Conservation (phyloP, 129 eudicot genomes). For the Cynara cardunculus region DNA sequence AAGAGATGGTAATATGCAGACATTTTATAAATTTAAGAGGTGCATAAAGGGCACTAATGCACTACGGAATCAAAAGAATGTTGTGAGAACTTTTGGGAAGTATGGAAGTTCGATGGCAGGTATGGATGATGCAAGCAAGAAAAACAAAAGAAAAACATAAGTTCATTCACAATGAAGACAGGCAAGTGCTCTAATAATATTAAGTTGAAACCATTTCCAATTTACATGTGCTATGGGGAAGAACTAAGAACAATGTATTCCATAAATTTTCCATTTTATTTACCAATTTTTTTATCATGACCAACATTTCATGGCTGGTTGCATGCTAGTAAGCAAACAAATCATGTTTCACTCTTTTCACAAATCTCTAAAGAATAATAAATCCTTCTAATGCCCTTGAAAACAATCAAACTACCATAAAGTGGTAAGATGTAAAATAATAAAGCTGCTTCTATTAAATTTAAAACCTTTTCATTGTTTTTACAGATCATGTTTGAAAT, state of each 20-base stretch:
- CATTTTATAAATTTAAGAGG: background rate
- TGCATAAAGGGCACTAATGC: background rate
- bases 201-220: background rate
- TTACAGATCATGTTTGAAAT: background rate
- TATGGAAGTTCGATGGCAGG: background rate
- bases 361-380: background rate
- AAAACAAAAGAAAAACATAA: background rate
- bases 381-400: background rate
- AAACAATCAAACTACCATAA: background rate
- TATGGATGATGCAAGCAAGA: background rate
- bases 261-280: background rate
- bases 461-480: background rate
- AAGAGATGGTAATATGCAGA: background rate
- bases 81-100: background rate
- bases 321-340: background rate
- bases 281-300: background rate
- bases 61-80: background rate
- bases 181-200: background rate
- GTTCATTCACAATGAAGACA: background rate
- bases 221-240: background rate
- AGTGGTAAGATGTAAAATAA: background rate
- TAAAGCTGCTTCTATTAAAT: background rate
- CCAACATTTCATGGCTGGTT: background rate
- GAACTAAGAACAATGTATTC: background rate
- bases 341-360: background rate